Evolutionary conservation across 371 early-diverging fungal species (phyloP).

Genomic region (Dinochytrium kinnereticum): DNA sequence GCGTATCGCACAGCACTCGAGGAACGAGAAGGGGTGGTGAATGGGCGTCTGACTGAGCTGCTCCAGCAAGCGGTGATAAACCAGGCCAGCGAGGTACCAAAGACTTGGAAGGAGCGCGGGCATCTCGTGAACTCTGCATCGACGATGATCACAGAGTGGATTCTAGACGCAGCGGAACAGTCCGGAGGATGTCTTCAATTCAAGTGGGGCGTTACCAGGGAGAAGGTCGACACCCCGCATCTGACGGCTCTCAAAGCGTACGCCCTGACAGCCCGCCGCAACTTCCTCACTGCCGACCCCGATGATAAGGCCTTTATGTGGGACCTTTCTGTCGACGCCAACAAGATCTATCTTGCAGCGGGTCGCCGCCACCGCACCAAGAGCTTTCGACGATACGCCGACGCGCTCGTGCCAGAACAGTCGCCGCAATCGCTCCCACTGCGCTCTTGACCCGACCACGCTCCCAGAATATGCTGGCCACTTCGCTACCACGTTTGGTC

Average conservation of each 20-base stretch:
- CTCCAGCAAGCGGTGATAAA: background rate
- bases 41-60: background rate
- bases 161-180: background rate
- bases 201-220: background rate
- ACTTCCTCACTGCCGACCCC: background rate
- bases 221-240: background rate
- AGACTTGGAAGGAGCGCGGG: background rate
- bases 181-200: background rate
- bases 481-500: background rate
- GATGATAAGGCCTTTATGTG: background rate
- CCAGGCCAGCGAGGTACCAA: too few relatives aligned
- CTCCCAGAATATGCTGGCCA: background rate
- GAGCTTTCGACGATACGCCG: background rate
- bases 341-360: slow-evolving; percentile 1
- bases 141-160: background rate
- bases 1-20: background rate
- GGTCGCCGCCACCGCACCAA: background rate
- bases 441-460: background rate
- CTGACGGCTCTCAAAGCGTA: background rate
- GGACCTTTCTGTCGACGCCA: background rate
- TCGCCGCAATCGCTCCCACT: background rate
- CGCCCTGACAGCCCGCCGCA: background rate
- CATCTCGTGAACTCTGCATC: background rate
- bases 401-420: background rate
- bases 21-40: background rate